Evolutionary conservation across 1,284 basidiomycete genomes (phyloP).

Genomic region (Ceratobasidium sp.): DNA sequence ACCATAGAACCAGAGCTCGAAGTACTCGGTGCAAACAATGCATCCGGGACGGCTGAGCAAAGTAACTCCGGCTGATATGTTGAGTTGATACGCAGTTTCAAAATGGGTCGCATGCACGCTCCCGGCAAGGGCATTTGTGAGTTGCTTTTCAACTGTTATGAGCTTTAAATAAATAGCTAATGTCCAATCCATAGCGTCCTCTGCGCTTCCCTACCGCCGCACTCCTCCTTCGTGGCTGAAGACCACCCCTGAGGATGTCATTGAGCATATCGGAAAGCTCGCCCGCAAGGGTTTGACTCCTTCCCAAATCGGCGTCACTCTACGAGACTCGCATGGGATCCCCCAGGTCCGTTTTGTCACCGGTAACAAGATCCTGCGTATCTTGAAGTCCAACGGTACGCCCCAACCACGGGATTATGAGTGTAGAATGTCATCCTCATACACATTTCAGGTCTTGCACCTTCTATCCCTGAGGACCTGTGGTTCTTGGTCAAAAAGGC

Average conservation of each 20-base stretch:
- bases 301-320: constrained; percentile 97
- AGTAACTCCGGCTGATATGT: constrained; percentile 32
- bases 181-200: constrained; percentile 73
- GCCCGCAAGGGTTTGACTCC: constrained; percentile 98
- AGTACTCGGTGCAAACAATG: constrained; percentile 37
- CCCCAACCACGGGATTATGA: constrained; percentile 43
- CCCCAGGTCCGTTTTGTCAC: constrained; percentile 98
- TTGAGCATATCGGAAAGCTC: constrained; percentile 97
- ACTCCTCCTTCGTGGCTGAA: constrained; percentile 97
- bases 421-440: constrained; percentile 7
- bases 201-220: constrained; percentile 97
- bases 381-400: constrained; percentile 95
- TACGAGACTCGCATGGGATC: constrained; percentile 98
- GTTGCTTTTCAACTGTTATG: constrained; percentile 56
- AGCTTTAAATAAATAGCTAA: constrained; percentile 12
- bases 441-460: constrained; percentile 84
- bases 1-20: constrained; percentile 15
- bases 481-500: constrained; percentile 99
- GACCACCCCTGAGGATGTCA: constrained; percentile 94
- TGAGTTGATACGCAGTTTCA: constrained; percentile 56
- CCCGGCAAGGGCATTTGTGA: constrained; percentile 97
- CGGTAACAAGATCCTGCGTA: constrained; percentile 99
- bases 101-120: constrained; percentile 96
- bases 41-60: constrained; percentile 43
- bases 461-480: constrained; percentile 98